phyloP scores from a whole-genome alignment of 2,329 filamentous ascomycete species.

The Cordyceps cicadae region DNA sequence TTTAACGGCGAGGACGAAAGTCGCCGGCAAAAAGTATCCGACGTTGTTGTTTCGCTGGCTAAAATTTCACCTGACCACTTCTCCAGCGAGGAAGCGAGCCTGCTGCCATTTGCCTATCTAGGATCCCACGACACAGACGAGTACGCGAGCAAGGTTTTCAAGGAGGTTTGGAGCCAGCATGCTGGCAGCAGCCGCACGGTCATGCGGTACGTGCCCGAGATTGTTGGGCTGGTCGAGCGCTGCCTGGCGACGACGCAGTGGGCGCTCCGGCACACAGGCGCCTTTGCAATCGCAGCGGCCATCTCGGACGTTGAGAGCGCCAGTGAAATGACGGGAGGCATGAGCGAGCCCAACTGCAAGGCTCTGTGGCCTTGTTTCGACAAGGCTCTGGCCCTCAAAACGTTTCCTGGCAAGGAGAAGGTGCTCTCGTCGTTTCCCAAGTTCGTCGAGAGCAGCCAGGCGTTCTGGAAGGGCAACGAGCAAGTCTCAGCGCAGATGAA shows the following conservation, averaged over 20 bases:
- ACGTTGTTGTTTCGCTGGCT: conserved; percentile 73
- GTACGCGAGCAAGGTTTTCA: conserved; percentile 70
- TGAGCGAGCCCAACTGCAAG: conserved; percentile 51
- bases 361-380: conserved; percentile 77
- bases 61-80: conserved; percentile 88
- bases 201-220: conserved; percentile 76
- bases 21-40: conserved; percentile 66
- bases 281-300: conserved; percentile 69
- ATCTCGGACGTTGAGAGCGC: conserved; percentile 56
- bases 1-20: conserved; percentile 72
- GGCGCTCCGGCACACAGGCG: conserved; percentile 82
- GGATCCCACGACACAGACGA: conserved; percentile 78
- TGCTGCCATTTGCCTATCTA: conserved; percentile 83
- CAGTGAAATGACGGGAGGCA: conserved; percentile 47
- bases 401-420: conserved; percentile 84
- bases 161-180: conserved; percentile 82
- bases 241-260: conserved; percentile 76
- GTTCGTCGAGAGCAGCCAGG: conserved; percentile 59
- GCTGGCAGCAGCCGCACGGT: conserved; percentile 79
- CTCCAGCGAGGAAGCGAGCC: conserved; percentile 60
- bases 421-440: conserved; percentile 71
- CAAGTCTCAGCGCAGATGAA: conserved; percentile 57
- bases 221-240: conserved; percentile 57
- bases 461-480: conserved; percentile 46
- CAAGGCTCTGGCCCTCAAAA: conserved; percentile 76